A percentile compares a stretch with the other conserved stretches of the same genome.
These are phyloP conservation scores for Thalia dealbata DNA, from an alignment of 176 grass and related monocot species.

Conservation along the genomic window DNA sequence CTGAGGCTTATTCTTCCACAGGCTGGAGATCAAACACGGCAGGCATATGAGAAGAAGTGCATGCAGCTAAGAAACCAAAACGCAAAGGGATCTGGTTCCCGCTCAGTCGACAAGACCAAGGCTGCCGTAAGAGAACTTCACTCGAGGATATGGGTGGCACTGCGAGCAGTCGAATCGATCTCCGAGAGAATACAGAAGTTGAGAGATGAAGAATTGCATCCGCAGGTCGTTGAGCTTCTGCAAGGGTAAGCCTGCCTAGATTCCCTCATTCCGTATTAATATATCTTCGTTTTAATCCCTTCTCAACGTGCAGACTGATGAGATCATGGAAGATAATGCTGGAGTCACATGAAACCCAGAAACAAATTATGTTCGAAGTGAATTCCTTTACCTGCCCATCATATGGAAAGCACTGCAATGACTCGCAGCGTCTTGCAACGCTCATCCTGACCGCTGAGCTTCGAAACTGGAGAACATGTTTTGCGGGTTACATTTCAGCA, in stretches of 20 bases:
- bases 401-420: slow-evolving; percentile 84
- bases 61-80: slow-evolving; percentile 78
- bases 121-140: slow-evolving; percentile 69
- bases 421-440: slow-evolving; percentile 72
- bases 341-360: slow-evolving; percentile 82
- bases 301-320: slow-evolving; percentile 36
- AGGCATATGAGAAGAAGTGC: slow-evolving; percentile 81
- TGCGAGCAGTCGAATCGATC: slow-evolving; percentile 76
- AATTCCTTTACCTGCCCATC: slow-evolving; percentile 82
- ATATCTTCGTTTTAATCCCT: not conserved
- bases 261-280: not conserved
- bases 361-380: slow-evolving; percentile 96
- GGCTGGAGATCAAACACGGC: slow-evolving; percentile 69
- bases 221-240: slow-evolving; percentile 77
- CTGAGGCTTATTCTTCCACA: slow-evolving; percentile 21
- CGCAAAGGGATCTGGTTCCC: slow-evolving; percentile 51
- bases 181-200: slow-evolving; percentile 79
- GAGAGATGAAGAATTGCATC: slow-evolving; percentile 80
- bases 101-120: slow-evolving; percentile 58
- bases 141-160: slow-evolving; percentile 82
- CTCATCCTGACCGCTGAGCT: slow-evolving; percentile 75
- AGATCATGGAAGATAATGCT: slow-evolving; percentile 89
- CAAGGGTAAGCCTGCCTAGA: slow-evolving; percentile 47
- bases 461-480: slow-evolving; percentile 84
- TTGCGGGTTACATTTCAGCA: slow-evolving; percentile 45